phyloP scores from a whole-genome alignment of 2,329 filamentous ascomycete genomes.

The Aureobasidium leucospermi region DNA sequence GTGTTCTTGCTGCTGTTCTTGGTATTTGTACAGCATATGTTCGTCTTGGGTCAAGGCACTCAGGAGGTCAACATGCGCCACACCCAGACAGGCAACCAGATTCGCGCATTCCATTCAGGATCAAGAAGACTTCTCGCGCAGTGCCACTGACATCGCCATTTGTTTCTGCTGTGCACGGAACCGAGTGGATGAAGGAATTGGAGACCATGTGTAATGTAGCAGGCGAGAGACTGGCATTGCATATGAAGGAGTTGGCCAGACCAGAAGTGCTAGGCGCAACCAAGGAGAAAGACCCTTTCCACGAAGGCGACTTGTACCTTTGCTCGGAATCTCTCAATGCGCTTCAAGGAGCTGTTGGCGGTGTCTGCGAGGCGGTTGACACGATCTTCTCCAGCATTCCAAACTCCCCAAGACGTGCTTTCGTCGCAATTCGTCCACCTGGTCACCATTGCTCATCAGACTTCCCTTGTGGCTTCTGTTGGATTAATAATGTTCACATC shows the following conservation, averaged over 20 bases:
- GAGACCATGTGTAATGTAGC: conserved; percentile 76
- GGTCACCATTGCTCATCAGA: conserved; percentile 91
- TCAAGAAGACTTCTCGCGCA: conserved; percentile 68
- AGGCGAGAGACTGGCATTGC: conserved; percentile 66
- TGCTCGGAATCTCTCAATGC: conserved; percentile 79
- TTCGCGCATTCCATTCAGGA: conserved; percentile 67
- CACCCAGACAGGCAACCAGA: conserved; percentile 53
- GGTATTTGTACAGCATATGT: conserved; percentile 86
- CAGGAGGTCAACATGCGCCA: conserved; percentile 60
- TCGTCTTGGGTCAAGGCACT: conserved; percentile 73
- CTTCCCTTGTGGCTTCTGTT: conserved; percentile 92
- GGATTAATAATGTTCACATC: conserved; percentile 97
- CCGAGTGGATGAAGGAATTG: conserved; percentile 89
- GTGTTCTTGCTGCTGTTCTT: conserved; percentile 74
- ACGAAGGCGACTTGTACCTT: conserved; percentile 86
- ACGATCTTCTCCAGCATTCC: conserved; percentile 57
- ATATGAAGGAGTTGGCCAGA: conserved; percentile 69
- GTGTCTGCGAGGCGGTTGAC: conserved; percentile 89
- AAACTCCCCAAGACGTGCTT: conserved; percentile 50
- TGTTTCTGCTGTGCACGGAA: conserved; percentile 86
- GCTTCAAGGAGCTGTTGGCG: conserved; percentile 84
- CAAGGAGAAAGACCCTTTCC: conserved; percentile 60
- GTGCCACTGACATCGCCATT: conserved; percentile 65
- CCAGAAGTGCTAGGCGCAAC: conserved; percentile 22
- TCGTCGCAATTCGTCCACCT: conserved; percentile 86